phyloP scores from a whole-genome alignment of 768 basidiomycete genomes.

The Hygrophorus pudorinus region DNA sequence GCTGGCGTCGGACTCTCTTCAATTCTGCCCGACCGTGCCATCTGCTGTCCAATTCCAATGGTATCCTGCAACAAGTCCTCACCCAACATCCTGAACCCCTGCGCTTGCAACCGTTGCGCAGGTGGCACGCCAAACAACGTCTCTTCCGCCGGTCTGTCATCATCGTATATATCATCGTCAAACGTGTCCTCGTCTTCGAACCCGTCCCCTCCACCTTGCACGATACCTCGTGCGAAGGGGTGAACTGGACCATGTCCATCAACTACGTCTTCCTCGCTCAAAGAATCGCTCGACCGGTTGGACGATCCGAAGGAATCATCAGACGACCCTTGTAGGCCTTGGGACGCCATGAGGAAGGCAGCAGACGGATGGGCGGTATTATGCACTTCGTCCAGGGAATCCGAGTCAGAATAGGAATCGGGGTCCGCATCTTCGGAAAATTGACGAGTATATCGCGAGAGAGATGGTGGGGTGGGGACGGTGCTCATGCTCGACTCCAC shows the following conservation, averaged over 20 bases:
- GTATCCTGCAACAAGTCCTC: conserved; percentile 56
- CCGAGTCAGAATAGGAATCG: conserved; percentile 44
- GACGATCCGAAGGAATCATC: conserved; percentile 44
- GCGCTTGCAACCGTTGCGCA: conserved; percentile 28
- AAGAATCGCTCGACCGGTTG: conserved; percentile 49
- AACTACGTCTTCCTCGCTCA: conserved; percentile 35
- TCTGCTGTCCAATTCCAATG: conserved; percentile 45
- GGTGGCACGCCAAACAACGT: conserved; percentile 66
- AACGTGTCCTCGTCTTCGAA: conserved; percentile 49
- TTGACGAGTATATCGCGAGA: conserved; percentile 51
- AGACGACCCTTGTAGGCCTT: conserved; percentile 22
- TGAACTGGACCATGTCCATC: conserved; percentile 39
- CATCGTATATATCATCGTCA: conserved; percentile 38
- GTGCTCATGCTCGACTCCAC: conserved; percentile 59
- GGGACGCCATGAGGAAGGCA: conserved; percentile 58
- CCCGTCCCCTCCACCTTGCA: conserved; percentile 23
- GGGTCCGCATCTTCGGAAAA: conserved; percentile 9
- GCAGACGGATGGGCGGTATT: conserved; percentile 57
- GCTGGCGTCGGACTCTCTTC: conserved; percentile 62
- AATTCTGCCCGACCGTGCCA: conserved; percentile 35
- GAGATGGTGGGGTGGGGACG: conserved; percentile 59
- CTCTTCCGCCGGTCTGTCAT: conserved; percentile 40
- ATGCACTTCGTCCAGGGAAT: conserved; percentile 48
- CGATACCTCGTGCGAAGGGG: conserved; percentile 41
- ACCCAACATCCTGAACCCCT: conserved; percentile 47